Evolutionary conservation across 2,329 filamentous ascomycete genomes (phyloP).

Genomic region (Gremmenia infestans): DNA sequence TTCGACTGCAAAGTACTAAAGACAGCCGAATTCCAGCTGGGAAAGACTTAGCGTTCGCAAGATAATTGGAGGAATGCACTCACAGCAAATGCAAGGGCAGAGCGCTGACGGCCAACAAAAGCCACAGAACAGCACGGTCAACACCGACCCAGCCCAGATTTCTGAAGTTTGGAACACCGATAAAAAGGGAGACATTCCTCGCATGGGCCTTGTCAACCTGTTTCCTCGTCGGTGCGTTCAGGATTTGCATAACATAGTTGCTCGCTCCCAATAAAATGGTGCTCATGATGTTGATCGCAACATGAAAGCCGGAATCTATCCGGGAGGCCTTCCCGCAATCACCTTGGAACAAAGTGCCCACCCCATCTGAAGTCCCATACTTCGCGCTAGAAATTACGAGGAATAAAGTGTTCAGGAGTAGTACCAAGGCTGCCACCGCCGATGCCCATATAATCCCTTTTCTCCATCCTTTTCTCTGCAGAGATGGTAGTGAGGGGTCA

Average conservation of each 20-base stretch:
- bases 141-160: slow-evolving; percentile 24
- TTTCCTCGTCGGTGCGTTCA: slow-evolving; percentile 29
- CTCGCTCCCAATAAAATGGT: slow-evolving; percentile 31
- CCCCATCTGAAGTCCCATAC: neutral
- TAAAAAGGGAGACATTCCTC: slow-evolving; percentile 29
- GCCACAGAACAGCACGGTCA: slow-evolving; percentile 17
- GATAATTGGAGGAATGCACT: neutral
- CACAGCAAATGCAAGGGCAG: slow-evolving; percentile 26
- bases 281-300: slow-evolving; percentile 32
- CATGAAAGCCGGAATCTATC: neutral
- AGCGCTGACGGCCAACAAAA: slow-evolving; percentile 19
- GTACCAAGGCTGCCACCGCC: neutral
- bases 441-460: neutral
- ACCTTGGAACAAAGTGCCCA: neutral
- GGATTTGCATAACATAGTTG: slow-evolving; percentile 35
- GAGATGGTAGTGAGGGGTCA: neutral
- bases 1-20: neutral
- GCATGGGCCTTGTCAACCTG: slow-evolving; percentile 32
- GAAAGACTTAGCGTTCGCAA: neutral
- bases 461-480: neutral
- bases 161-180: slow-evolving; percentile 27
- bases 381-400: neutral
- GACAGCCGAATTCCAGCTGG: neutral
- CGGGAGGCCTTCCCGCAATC: neutral
- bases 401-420: neutral